Evolutionary conservation across 371 early-diverging fungal genomes (phyloP), one percentile per base, ranked within the genome.

Genomic region (Basidiobolus meristosporus): DNA sequence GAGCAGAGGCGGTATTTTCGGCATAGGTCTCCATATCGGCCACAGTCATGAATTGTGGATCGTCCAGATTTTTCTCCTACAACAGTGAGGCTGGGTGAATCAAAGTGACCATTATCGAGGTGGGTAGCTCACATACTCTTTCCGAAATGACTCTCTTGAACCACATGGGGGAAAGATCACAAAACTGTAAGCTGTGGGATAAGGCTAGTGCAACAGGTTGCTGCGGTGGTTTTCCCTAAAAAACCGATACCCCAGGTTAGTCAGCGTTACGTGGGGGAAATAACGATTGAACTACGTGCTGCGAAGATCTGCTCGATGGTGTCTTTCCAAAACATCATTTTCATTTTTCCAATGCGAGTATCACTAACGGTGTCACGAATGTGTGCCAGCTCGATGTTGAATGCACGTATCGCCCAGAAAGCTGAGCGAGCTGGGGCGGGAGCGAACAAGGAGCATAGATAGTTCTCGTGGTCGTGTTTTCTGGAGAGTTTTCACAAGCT

Each of bases 321-420:
- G 42, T 83, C 83, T 47, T 70, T 65, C 88, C 86, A 87, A 52
- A 73, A 82, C 36, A 80, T 70, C 63, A 82, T 73, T 30, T 86
- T 63, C 76, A 87, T 73, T 45, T 65, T 62, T 2, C 87, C 89
- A 45, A 86, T 68, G 3, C 64, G 57, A 3, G 66, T 50, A 43
- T 79, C 73, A 16, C 68, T 65, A 0, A 83, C 79, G 26, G 52
- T 62, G 26, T 85, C 83, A 21, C 82, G 70, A 43, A 88, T 66
- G 41, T 62, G 63, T 5, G 88, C 82, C 16, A 84, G 56, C 52
- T 93, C 95, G 28, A 83, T 62, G 51, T 88, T 86, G 56, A 93
- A 77, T 1, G 91, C 90, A 21, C 86, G 64, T 19, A 93, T 48
- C 0, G 82, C 89, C 61, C 72, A 82, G 29, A 66, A 63, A 6